phyloP scores from a whole-genome alignment of 2,329 filamentous ascomycete species.

The Cytospora piceicola region DNA sequence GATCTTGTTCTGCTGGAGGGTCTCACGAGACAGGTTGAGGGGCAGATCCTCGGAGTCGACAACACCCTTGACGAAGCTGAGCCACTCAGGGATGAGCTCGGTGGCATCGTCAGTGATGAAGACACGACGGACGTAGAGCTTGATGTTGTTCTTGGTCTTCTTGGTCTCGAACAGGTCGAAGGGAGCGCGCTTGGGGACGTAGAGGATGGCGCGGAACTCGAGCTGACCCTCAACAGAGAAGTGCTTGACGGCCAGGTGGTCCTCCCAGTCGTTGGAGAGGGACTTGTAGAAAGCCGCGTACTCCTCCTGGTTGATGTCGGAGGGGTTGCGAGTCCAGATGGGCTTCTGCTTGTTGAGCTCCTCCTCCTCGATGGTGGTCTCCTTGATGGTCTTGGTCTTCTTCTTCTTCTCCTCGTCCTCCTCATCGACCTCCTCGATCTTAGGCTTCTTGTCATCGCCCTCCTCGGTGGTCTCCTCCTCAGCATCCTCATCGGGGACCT shows the following conservation, averaged over 20 bases:
- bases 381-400: slow-evolving; percentile 99
- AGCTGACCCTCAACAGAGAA: slow-evolving; percentile 99
- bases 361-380: slow-evolving; percentile 98
- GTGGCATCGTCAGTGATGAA: slow-evolving; percentile 99
- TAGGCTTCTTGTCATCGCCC: slow-evolving; percentile 90
- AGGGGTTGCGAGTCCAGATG: slow-evolving; percentile 84
- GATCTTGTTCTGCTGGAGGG: slow-evolving; percentile 99
- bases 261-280: slow-evolving; percentile 99
- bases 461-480: slow-evolving; percentile 67
- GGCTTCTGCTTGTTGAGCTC: slow-evolving; percentile 95
- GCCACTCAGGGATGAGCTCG: slow-evolving; percentile 98
- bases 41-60: slow-evolving; percentile 99
- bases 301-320: slow-evolving; percentile 85
- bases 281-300: slow-evolving; percentile 99
- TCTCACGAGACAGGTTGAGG: slow-evolving; percentile 99
- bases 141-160: slow-evolving; percentile 99
- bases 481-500: slow-evolving; percentile 90
- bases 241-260: slow-evolving; percentile 99
- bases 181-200: slow-evolving; percentile 98
- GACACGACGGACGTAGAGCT: slow-evolving; percentile 99
- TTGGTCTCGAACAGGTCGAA: slow-evolving; percentile 99
- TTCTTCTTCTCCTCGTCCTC: slow-evolving; percentile 88
- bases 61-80: slow-evolving; percentile 99
- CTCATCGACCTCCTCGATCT: slow-evolving; percentile 90
- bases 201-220: slow-evolving; percentile 99